Conservation (phyloP, 1,284 basidiomycete species). For the Schizopora paradoxa region DNA sequence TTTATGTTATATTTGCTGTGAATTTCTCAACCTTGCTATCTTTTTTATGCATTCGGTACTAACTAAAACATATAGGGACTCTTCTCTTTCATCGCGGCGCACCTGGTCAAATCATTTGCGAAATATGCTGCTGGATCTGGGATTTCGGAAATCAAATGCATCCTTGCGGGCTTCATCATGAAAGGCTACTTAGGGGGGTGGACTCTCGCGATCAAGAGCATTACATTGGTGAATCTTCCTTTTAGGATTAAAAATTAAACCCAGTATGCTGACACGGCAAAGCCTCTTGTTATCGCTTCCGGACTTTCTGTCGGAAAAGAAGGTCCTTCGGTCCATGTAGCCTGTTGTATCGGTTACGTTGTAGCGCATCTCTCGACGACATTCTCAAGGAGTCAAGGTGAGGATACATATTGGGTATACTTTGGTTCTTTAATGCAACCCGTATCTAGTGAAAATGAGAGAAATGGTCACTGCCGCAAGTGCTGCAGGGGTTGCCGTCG, state of each 20-base stretch:
- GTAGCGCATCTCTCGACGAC: slow-evolving; percentile 79
- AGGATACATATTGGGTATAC: slow-evolving; percentile 21
- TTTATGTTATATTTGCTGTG: slow-evolving; percentile 88
- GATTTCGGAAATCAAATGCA: slow-evolving; percentile 99
- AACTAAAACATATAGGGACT: slow-evolving; percentile 41
- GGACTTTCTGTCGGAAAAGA: slow-evolving; percentile 98
- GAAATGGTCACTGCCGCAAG: slow-evolving; percentile 94
- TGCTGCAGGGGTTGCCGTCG: slow-evolving; percentile 90
- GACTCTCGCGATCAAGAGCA: slow-evolving; percentile 88
- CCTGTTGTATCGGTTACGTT: slow-evolving; percentile 88
- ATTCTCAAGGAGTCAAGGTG: slow-evolving; percentile 86
- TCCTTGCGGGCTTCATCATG: slow-evolving; percentile 95
- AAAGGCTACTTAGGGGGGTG: slow-evolving; percentile 88
- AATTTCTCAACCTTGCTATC: slow-evolving; percentile 30
- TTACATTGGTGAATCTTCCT: slow-evolving; percentile 73
- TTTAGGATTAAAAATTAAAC: background rate
- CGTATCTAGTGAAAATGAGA: slow-evolving; percentile 78
- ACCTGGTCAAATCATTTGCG: slow-evolving; percentile 84
- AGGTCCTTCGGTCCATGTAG: slow-evolving; percentile 96
- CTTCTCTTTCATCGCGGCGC: slow-evolving; percentile 82
- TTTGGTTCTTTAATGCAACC: slow-evolving; percentile 9
- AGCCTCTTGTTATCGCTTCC: slow-evolving; percentile 97
- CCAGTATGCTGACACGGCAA: slow-evolving; percentile 15
- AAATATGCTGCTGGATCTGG: slow-evolving; percentile 97
- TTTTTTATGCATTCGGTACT: slow-evolving; percentile 7